Evolutionary conservation across 306 rosid genomes (phyloP), one percentile per base, ranked within the genome.

Genomic region (Begonia masoniana): DNA sequence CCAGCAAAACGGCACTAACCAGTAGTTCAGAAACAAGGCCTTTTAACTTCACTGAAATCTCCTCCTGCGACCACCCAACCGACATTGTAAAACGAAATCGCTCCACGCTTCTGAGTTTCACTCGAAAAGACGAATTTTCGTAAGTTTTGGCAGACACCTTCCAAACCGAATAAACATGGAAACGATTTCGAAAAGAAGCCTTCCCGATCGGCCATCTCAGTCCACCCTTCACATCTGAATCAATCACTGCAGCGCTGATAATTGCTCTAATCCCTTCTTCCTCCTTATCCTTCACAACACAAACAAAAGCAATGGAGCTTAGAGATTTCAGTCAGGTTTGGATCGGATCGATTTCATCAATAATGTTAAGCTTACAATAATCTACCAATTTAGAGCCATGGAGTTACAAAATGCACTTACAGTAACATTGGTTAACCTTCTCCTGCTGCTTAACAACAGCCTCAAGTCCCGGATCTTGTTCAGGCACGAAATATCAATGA

Each of bases 151-250:
- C 43, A 43, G 49, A 54, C 47, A 60, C 56, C 39, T 78, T 79
- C 77, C 77, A 64, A 35, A 58, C 70, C 54, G 73, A 73, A 56
- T 62, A 49, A 8, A 81, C 79, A 45, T 31, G 55, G 73, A 62
- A 81, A 48, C 69, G 61, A 51, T 62, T 66, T 46, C 77, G 75
- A 24, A 67, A 72, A 68, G 55, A 41, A 4, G 72, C 15, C 62
- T 74, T 69, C 16, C 78, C 84, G 15, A 69, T 13, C 11, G 82
- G 58, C 88, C 88, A 81, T 65, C 79, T 77, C 74, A 81, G 68
- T 47, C 88, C 79, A 62, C 88, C 88, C 73, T 63, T 74, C 65
- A 71, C 81, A 58, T 67, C 62, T 54, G 69, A 43, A 71, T 81
- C 79, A 15, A 70, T 53, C 59, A 74, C 53, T 7, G 88, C 84